A percentile compares a stretch with the other conserved stretches of the same genome.
Evolutionary conservation across 1,284 basidiomycete genomes (phyloP).

Genomic region (Tylopilus sp.): DNA sequence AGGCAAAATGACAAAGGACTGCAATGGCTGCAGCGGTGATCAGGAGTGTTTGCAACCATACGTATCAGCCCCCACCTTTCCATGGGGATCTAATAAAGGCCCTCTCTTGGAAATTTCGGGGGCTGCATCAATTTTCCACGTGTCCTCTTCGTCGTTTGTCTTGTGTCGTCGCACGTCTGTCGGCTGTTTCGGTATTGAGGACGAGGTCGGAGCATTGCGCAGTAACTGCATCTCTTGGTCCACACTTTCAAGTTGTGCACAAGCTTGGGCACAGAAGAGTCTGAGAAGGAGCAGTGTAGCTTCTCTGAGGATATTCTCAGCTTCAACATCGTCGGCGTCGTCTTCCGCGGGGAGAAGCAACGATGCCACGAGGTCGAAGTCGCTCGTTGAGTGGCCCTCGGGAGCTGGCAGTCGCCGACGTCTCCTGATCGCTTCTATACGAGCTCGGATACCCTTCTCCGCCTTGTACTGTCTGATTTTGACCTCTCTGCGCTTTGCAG

Average conservation of each 20-base stretch:
- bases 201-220: constrained; percentile 46
- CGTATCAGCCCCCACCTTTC: constrained; percentile 50
- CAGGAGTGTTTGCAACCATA: background rate
- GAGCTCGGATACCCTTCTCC: constrained; percentile 72
- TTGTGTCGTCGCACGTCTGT: constrained; percentile 38
- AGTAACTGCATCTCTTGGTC: constrained; percentile 75
- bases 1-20: constrained; percentile 90
- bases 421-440: constrained; percentile 58
- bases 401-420: constrained; percentile 42
- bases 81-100: constrained; percentile 67
- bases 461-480: constrained; percentile 86
- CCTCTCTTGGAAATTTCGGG: constrained; percentile 46
- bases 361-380: constrained; percentile 59
- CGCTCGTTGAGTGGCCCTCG: constrained; percentile 38
- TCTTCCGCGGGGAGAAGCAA: constrained; percentile 47
- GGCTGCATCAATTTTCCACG: constrained; percentile 75
- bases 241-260: constrained; percentile 63
- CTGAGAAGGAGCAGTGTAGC: constrained; percentile 67
- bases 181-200: constrained; percentile 34
- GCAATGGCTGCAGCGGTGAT: constrained; percentile 53
- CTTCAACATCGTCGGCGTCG: constrained; percentile 56
- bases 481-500: constrained; percentile 66
- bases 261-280: constrained; percentile 67
- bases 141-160: constrained; percentile 45
- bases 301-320: constrained; percentile 62